Evolutionary conservation across 1,284 basidiomycete genomes (phyloP).

Genomic region (Austroboletus novae-zelandiae): DNA sequence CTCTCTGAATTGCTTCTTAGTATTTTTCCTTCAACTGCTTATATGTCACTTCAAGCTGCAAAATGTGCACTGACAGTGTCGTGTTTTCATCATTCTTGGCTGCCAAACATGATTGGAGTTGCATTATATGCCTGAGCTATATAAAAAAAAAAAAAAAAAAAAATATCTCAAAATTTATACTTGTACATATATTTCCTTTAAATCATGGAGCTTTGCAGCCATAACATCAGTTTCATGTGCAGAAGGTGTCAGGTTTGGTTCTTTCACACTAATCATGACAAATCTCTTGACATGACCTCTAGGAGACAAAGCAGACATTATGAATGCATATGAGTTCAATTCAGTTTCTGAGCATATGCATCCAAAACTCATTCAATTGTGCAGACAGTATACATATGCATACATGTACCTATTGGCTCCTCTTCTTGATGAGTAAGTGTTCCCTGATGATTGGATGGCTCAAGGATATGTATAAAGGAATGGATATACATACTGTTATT

Average conservation of each 20-base stretch:
- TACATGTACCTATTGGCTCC: constrained; percentile 25
- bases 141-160: not conserved
- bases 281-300: constrained; percentile 7
- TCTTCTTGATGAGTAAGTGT: constrained; percentile 4
- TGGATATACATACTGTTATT: constrained; percentile 8
- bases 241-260: constrained; percentile 2
- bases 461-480: not conserved
- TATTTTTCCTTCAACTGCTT: constrained; percentile 15
- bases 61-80: constrained; percentile 12
- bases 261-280: constrained; percentile 7
- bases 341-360: constrained; percentile 17
- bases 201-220: not conserved
- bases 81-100: constrained; percentile 16
- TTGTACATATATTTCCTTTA: constrained; percentile 14
- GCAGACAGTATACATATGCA: constrained; percentile 7
- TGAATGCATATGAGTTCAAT: constrained; percentile 1
- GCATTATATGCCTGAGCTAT: constrained; percentile 17
- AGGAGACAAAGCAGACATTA: not conserved
- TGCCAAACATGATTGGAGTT: constrained; percentile 20
- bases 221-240: not conserved
- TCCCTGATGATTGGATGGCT: constrained; percentile 10
- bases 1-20: constrained; percentile 19
- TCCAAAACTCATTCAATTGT: not conserved
- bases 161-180: not conserved
- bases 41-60: constrained; percentile 16